phyloP scores from a whole-genome alignment of 495 filamentous ascomycete genomes.

The Penicillium antarcticum region DNA sequence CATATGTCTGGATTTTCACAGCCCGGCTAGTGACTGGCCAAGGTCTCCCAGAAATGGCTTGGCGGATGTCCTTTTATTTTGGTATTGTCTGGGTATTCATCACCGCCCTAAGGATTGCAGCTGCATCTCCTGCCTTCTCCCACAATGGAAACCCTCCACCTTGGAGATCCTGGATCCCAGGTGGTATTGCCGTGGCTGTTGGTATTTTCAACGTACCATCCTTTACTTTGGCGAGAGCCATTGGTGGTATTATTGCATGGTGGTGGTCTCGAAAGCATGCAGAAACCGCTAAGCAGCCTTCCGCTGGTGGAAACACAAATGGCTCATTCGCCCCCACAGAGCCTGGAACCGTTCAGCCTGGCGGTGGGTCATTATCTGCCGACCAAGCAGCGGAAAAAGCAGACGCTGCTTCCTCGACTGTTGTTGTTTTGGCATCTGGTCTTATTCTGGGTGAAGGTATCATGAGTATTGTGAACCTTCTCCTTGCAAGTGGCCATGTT shows the following conservation, averaged over 20 bases:
- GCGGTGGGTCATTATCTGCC: background rate
- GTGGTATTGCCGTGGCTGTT: constrained; percentile 93
- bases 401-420: constrained; percentile 48
- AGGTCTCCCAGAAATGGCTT: constrained; percentile 78
- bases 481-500: constrained; percentile 74
- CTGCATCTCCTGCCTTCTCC: constrained; percentile 32
- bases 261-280: constrained; percentile 50
- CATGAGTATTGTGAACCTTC: constrained; percentile 85
- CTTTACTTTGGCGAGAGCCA: constrained; percentile 86
- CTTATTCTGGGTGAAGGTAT: constrained; percentile 94
- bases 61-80: constrained; percentile 69
- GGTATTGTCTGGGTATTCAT: constrained; percentile 65
- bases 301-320: background rate
- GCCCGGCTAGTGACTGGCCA: constrained; percentile 91
- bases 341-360: background rate
- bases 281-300: background rate
- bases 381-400: constrained; percentile 32
- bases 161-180: constrained; percentile 62
- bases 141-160: constrained; percentile 22
- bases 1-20: constrained; percentile 95
- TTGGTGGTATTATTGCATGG: constrained; percentile 82
- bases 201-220: constrained; percentile 98
- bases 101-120: constrained; percentile 64
- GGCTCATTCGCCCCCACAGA: background rate
- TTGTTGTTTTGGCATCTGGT: constrained; percentile 66